A percentile compares a stretch with the other conserved stretches of the same genome.
Conservation (phyloP, 768 basidiomycete genomes). For the Leccinellum rugosiceps region DNA sequence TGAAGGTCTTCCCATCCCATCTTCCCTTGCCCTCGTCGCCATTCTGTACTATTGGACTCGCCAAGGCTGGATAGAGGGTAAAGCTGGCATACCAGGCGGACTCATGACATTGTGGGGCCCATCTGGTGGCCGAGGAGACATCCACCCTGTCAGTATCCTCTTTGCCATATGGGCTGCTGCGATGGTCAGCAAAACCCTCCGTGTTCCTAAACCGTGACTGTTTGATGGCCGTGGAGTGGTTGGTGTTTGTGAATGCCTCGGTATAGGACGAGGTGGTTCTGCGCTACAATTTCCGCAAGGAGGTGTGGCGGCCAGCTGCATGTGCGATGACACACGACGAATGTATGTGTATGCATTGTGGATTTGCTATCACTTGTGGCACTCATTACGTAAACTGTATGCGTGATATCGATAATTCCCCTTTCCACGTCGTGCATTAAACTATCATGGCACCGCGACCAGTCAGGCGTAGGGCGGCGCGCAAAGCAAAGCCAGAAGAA, state of each 20-base stretch:
- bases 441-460: conserved; percentile 3
- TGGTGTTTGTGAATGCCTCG: background rate
- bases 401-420: background rate
- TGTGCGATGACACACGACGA: conserved; percentile 11
- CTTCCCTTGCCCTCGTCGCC: conserved; percentile 76
- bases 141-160: conserved; percentile 77
- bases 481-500: background rate
- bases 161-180: conserved; percentile 88
- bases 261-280: background rate
- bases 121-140: conserved; percentile 72
- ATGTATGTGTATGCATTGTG: conserved; percentile 12
- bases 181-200: conserved; percentile 97
- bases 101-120: conserved; percentile 71
- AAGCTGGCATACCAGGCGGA: conserved; percentile 72
- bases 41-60: conserved; percentile 80
- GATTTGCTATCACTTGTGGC: background rate
- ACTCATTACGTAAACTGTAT: background rate
- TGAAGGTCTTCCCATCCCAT: conserved; percentile 96
- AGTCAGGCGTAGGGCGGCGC: background rate
- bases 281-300: conserved; percentile 4
- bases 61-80: conserved; percentile 80
- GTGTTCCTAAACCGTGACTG: conserved; percentile 70
- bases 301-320: background rate
- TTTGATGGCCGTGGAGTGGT: background rate
- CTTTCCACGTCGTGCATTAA: background rate